Base-by-base conservation (phyloP, 805 yeast species). In the Wickerhamomyces queroliae region DNA sequence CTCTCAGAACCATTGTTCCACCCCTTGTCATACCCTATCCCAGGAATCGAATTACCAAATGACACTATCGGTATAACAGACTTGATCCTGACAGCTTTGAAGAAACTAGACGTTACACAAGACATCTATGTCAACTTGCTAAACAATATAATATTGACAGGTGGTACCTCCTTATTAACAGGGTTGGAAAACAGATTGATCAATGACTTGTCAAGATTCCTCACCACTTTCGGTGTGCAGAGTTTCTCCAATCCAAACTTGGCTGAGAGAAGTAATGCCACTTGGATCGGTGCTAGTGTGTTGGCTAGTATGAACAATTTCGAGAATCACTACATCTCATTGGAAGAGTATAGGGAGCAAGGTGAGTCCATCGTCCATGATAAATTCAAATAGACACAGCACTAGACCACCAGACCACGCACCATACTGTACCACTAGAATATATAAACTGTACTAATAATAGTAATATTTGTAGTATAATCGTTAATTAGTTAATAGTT, bases 241-340 rank as follows among this genome's bases (percentile, higher is more conserved):
- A 47, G 82, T 25, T 85, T 78, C 50, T 78, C 87, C 6, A 75
- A 76, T 11, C 89, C 90, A 24, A 74, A 72, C 45, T 55, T 77
- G 8, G 64, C 68, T 35, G 95, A 85, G 58, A 71, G 95, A 53
- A 67, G 71, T 41, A 76, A 74, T 53, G 75, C 85, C 26, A 71
- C 83, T 4, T 85, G 93, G 91, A 72, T 84, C 33, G 95, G 95
- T 15, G 91, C 91, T 4, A 74, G 84, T 45, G 83, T 86, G 23
- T 66, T 85, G 39, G 78, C 89, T 7, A 76, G 84, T 20, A 69
- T 85, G 60, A 91, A 90, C 38, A 80, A 88, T 4, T 85, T 85
- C 67, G 95, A 86, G 52, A 88, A 80, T 55, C 69, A 77, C 62
- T 84, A 89, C 84, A 82, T 85, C 6, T 72, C 80, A 16, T 75